Base-by-base conservation (phyloP, 371 early-diverging fungal genomes). In the Lichtheimia corymbifera region DNA sequence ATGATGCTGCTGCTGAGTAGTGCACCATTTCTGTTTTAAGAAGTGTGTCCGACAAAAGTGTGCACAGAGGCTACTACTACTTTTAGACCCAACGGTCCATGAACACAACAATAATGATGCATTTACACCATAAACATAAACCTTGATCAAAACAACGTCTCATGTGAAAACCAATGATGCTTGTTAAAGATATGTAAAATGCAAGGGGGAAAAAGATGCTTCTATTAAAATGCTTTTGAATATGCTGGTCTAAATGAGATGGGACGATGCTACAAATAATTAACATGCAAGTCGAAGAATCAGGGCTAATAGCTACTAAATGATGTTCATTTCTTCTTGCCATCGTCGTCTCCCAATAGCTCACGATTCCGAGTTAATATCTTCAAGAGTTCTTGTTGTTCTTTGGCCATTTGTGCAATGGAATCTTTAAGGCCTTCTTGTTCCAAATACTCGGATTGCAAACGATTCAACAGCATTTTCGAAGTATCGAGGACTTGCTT, bases 401-500 rank as follows among this genome's bases (percentile, higher is more conserved):
- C 64, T 47, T 68, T 68, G 20, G 64, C 64, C 42, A 68, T 42
- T 27, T 56, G 59, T 12, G 30, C 44, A n/a, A 63, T 50, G 27
- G 63, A 50, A 41, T 63, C 58, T 40, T 68, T 55, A n/a, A 68
- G 55, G 4, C 45, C 40, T 20, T 64, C 62, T 27, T 64, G 53
- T 40, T 64, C 58, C 27, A 64, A 54, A 28, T 70, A 59, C 24
- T 66, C 66, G 53, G 64, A 62, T 55, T 67, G 67, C n/a, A 71
- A 35, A 14, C 64, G 65, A n/a, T 67, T 58, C n/a, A 71, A 47
- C 25, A 71, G 22, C 13, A 28, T 50, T 27, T 72, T 67, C 2
- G 74, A 72, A 12, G 67, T 63, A 50, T 78, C 68, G 13, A 78
- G 54, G 12, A 78, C 72, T 40, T 66, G 60, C 17, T 67, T 63